phyloP scores from a whole-genome alignment of 129 eudicot genomes.

The Flaveria trinervia region DNA sequence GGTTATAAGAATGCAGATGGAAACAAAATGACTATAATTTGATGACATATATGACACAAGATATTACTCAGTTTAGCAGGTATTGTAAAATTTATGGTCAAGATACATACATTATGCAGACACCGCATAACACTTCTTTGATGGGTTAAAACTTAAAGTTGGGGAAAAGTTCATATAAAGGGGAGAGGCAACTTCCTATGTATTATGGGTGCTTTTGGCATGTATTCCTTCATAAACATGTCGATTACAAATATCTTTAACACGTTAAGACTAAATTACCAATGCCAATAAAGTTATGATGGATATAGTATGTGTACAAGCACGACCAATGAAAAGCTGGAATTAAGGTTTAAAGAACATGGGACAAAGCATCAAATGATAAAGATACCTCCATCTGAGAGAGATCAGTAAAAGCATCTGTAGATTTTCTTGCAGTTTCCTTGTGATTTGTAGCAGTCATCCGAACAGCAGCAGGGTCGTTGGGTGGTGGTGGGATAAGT shows the following conservation, averaged over 20 bases:
- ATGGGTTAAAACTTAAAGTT: background rate
- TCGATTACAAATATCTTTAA: background rate
- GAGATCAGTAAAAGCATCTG: slow-evolving; percentile 78
- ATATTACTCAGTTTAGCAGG: background rate
- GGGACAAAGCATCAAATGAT: background rate
- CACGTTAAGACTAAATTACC: background rate
- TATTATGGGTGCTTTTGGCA: background rate
- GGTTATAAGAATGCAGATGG: background rate
- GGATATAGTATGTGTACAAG: slow-evolving; percentile 6
- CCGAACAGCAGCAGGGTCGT: slow-evolving; percentile 79
- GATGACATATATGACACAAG: background rate
- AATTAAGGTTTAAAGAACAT: background rate
- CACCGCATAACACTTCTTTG: background rate
- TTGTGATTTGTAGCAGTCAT: slow-evolving; percentile 51
- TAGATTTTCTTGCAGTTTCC: slow-evolving; percentile 47
- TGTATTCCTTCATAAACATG: background rate
- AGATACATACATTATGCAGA: background rate
- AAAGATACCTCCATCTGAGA: slow-evolving; percentile 81
- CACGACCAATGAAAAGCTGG: background rate
- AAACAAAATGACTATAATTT: background rate
- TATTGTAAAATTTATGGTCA: background rate
- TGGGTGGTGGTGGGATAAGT: slow-evolving; percentile 98
- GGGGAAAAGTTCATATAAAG: background rate
- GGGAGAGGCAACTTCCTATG: background rate
- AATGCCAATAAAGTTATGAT: background rate